Percentiles rank a stretch among this genome's conserved stretches.
Conservation (phyloP, 805 yeast genomes). For the Hanseniaspora nectarophila region DNA sequence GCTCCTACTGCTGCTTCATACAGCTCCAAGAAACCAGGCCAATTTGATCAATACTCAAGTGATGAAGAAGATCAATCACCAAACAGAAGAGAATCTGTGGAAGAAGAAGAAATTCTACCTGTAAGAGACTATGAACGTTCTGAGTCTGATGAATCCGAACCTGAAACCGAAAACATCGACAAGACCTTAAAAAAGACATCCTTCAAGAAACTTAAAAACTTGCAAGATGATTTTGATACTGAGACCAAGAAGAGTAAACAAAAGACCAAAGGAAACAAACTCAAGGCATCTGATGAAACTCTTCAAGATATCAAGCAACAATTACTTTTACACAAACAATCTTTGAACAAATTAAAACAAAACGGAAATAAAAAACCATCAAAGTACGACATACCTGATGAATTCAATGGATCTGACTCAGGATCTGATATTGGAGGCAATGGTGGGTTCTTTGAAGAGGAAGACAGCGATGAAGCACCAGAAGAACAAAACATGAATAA, state of each 20-base stretch:
- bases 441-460: conserved; percentile 34
- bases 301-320: conserved; percentile 7
- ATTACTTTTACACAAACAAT: conserved; percentile 12
- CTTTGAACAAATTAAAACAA: conserved; percentile 16
- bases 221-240: conserved; percentile 39
- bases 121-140: conserved; percentile 55
- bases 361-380: conserved; percentile 4
- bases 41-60: conserved; percentile 18
- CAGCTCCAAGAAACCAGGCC: not conserved
- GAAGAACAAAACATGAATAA: conserved; percentile 10
- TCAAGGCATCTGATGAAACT: conserved; percentile 13
- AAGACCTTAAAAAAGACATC: conserved; percentile 36
- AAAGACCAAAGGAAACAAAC: not conserved
- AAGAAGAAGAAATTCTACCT: conserved; percentile 32
- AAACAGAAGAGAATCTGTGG: not conserved
- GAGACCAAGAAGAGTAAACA: conserved; percentile 17
- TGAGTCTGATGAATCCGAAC: conserved; percentile 26
- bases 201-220: conserved; percentile 51
- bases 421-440: conserved; percentile 19
- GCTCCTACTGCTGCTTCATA: not conserved
- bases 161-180: conserved; percentile 21
- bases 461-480: conserved; percentile 20
- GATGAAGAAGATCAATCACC: conserved; percentile 23
- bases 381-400: conserved; percentile 14
- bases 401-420: conserved; percentile 15